Evolutionary conservation across 192 early-diverging fungal genomes (phyloP), one percentile per base, ranked within the genome.

Genomic region (Mycoemilia scoparia): DNA sequence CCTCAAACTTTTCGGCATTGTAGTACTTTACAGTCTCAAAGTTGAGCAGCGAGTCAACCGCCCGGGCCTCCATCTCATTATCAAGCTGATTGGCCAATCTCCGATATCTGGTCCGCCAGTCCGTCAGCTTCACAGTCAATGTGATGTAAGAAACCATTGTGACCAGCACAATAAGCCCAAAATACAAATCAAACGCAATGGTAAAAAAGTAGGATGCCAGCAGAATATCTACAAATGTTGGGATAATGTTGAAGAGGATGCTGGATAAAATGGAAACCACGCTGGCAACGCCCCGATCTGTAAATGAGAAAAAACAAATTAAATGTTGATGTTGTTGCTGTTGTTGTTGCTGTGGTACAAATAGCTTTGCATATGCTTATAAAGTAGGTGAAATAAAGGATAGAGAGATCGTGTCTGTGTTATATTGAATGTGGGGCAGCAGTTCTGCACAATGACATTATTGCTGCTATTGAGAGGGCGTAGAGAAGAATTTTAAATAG

Each of bases 11-110:
- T 59, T 95, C 91, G 25, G 79, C 81, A 43, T 77, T 77, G 61
- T 90, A 95, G 51, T 96, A 95, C 57, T 98, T 98, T 50, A 98
- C 93, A 1, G 93, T 98, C 55, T 98, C 93, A 70, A 92, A 92
- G 57, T 98, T 98, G 29, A 93, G 65, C 35, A 97, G 52, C 28
- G 87, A 93, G 49, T 97, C 93, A 3, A 93, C 88, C 12, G 75
- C 77, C 30, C 76, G 79, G 4, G 84, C 71, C 33, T 84, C 71
- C 38, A 77, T 73, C 29, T 77, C 75, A 38, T 84, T 79, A 54
- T 96, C 93, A 30, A 87, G 62, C 24, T 81, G 71, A 40, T 79
- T 89, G 65, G 78, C 82, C 30, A 65, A 68, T 3, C 87, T 46
- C 23, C 90, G 65, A 59, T 84, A 87, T 18, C 69, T 62, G 1